Evolutionary conservation across 2,329 filamentous ascomycete genomes (phyloP), one percentile per base, ranked within the genome.

Genomic region (Nigrospora oryzae): DNA sequence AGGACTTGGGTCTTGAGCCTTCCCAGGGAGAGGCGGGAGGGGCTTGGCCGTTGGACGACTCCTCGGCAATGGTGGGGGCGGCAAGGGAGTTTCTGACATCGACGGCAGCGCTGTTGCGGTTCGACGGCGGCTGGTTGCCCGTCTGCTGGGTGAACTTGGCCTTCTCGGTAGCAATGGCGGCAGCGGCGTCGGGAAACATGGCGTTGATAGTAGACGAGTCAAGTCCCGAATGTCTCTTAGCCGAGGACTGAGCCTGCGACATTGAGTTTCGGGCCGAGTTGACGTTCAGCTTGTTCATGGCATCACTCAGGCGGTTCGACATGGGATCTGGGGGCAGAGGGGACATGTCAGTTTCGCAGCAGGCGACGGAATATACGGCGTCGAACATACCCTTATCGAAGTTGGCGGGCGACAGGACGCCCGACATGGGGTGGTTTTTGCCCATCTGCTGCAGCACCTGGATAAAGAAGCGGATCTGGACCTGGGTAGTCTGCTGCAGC

Each of bases 361-460:
- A 28, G 17, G 36, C 2, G 19, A 13, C 11, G 32, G 15, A 37
- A 31, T 17, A 41, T 15, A 11, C n/a, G 23, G 35, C 30, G n/a
- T 7, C 44, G 41, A 42, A 60, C 70, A 57, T 67, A 93, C 89
- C 89, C 73, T 96, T 97, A 63, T 97, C 93, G 65, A 97, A 96
- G 61, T 89, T 95, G 45, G 93, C 86, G 30, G 93, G 93, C 28
- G 93, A 97, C 43, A 98, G 68, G 34, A 98, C 85, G 43, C 91
- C 88, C 33, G 91, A 95, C 87, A 97, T 94, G 28, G 93, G 93
- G 65, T 97, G 90, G 59, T 84, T 95, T 71, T 96, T 95, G 52
- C 90, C 90, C 93, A 97, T 98, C 66, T 98, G 93, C 71, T 97
- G 90, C 56, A 98, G 74, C 39, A 98, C 89, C 68, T 97, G 91